Evolutionary conservation across 257 asterid species (phyloP).

Genomic region (Verbascum thapsus): DNA sequence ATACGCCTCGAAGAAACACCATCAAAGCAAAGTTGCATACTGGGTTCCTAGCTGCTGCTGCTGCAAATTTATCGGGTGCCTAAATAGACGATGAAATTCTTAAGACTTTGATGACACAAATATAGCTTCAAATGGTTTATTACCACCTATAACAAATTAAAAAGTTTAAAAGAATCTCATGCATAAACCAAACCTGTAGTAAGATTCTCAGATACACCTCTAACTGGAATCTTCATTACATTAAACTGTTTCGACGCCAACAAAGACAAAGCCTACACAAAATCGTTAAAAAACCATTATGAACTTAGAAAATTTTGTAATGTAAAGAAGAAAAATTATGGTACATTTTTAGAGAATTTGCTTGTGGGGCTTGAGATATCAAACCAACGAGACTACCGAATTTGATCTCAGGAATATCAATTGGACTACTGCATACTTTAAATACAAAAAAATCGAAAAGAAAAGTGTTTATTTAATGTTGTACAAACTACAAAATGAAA

Average conservation of each 20-base stretch:
- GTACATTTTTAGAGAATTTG: slow-evolving; percentile 51
- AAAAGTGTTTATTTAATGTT: slow-evolving; percentile 10
- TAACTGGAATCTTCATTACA: slow-evolving; percentile 49
- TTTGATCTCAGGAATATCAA: slow-evolving; percentile 60
- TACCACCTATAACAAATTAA: slow-evolving; percentile 44
- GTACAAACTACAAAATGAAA: slow-evolving; percentile 10
- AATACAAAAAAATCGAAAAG: slow-evolving; percentile 1
- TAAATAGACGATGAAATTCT: slow-evolving; percentile 29
- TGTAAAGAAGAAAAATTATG: neutral
- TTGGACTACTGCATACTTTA: slow-evolving; percentile 59
- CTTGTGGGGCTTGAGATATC: slow-evolving; percentile 47
- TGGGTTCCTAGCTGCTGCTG: slow-evolving; percentile 66
- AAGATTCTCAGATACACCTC: slow-evolving; percentile 37
- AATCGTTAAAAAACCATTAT: neutral
- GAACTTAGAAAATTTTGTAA: neutral
- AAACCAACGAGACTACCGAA: slow-evolving; percentile 53
- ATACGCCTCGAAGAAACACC: slow-evolving; percentile 65
- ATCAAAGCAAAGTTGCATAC: slow-evolving; percentile 65
- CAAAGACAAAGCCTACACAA: slow-evolving; percentile 48
- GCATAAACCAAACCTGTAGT: slow-evolving; percentile 44
- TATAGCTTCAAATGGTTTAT: slow-evolving; percentile 61
- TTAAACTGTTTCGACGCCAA: slow-evolving; percentile 43
- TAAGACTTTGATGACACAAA: slow-evolving; percentile 57
- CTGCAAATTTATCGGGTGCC: slow-evolving; percentile 65
- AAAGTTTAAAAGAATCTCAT: neutral